Conservation (phyloP, 2,329 filamentous ascomycete genomes). For the Monosporascus sp. region DNA sequence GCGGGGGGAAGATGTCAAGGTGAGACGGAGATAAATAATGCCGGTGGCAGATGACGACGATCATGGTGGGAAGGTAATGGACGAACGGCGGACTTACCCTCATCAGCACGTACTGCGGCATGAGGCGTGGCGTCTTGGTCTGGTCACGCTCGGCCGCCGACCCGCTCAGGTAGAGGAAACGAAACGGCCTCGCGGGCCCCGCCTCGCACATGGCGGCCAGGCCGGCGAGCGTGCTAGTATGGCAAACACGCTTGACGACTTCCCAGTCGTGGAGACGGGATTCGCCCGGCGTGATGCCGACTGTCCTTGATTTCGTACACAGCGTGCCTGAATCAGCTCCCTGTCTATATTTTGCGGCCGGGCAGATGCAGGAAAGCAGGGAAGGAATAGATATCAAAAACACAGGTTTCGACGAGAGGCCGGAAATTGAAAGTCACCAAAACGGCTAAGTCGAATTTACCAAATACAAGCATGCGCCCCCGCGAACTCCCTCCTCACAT, state of each 20-base stretch:
- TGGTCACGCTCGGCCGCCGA: slow-evolving; percentile 37
- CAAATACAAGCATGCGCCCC: slow-evolving; percentile 35
- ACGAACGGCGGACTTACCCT: slow-evolving; percentile 31
- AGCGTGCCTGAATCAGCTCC: too few relatives aligned
- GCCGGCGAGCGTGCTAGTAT: slow-evolving; percentile 17
- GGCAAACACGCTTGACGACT: slow-evolving; percentile 20
- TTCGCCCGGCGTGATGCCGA: slow-evolving; percentile 22
- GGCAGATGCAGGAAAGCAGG: too few relatives aligned
- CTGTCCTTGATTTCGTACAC: slow-evolving; percentile 14
- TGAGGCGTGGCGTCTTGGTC: slow-evolving; percentile 32
- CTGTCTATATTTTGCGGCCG: too few relatives aligned
- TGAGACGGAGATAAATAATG: neutral
- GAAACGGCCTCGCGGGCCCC: slow-evolving; percentile 22
- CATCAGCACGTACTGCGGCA: slow-evolving; percentile 38
- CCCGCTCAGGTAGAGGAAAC: slow-evolving; percentile 39
- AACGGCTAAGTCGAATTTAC: slow-evolving; percentile 2
- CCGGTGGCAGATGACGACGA: too few relatives aligned
- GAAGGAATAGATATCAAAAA: neutral
- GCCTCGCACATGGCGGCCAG: slow-evolving; percentile 23
- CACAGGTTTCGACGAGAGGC: neutral
- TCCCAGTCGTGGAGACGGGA: slow-evolving; percentile 10
- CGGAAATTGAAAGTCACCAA: too few relatives aligned
- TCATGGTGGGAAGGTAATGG: neutral
- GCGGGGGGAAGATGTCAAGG: neutral
- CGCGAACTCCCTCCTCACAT: slow-evolving; percentile 32